Evolutionary conservation across 768 basidiomycete genomes (phyloP).

Genomic region (Lentinula raphanica): DNA sequence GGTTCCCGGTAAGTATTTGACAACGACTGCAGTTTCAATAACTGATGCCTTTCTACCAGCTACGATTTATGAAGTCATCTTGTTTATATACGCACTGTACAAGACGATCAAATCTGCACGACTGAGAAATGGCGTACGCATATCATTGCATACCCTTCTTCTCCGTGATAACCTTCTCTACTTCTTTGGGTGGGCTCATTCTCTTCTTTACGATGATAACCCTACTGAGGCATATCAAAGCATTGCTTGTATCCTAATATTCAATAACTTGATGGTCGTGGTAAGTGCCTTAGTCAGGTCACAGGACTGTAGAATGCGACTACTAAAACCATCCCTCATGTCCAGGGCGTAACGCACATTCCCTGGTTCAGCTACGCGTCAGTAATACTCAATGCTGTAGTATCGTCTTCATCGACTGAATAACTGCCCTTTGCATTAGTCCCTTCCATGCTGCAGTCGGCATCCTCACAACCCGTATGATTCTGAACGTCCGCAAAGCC

Average conservation of each 20-base stretch:
- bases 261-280: conserved; percentile 45
- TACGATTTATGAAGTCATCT: conserved; percentile 33
- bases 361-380: conserved; percentile 48
- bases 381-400: background rate
- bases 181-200: conserved; percentile 32
- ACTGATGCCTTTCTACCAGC: conserved; percentile 19
- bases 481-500: conserved; percentile 39
- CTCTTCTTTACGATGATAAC: background rate
- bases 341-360: conserved; percentile 35
- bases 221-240: conserved; percentile 15
- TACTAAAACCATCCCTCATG: background rate
- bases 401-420: background rate
- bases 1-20: conserved; percentile 32
- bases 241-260: conserved; percentile 32
- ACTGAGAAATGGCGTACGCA: conserved; percentile 17
- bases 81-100: conserved; percentile 27
- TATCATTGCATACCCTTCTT: conserved; percentile 29
- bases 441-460: conserved; percentile 46
- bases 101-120: conserved; percentile 24
- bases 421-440: conserved; percentile 12
- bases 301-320: background rate
- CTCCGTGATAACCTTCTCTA: conserved; percentile 41
- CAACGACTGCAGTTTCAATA: background rate
- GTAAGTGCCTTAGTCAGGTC: conserved; percentile 16
- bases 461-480: conserved; percentile 41